phyloP scores from a whole-genome alignment of 2,329 filamentous ascomycete species.

The Colletotrichum falcatum region DNA sequence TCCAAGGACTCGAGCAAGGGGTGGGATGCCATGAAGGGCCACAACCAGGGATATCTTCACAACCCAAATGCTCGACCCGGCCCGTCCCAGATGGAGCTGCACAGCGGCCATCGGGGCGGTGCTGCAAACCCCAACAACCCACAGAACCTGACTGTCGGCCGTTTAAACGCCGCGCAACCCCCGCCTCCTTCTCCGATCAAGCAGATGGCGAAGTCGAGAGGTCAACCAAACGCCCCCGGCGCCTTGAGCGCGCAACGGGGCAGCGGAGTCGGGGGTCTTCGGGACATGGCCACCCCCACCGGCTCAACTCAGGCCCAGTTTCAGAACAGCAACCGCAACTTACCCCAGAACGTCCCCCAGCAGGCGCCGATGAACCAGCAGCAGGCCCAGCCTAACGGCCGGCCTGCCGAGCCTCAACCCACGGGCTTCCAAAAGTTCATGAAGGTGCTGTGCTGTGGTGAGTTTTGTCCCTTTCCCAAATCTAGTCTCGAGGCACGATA shows the following conservation, averaged over 20 bases:
- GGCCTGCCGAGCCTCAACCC: slow-evolving; percentile 76
- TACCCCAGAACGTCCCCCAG: slow-evolving; percentile 73
- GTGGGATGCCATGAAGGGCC: slow-evolving; percentile 80
- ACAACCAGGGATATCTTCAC: slow-evolving; percentile 75
- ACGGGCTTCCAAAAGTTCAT: slow-evolving; percentile 92
- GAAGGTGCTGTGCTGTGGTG: slow-evolving; percentile 91
- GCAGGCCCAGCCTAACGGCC: slow-evolving; percentile 65
- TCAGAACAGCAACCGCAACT: slow-evolving; percentile 93
- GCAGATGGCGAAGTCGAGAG: slow-evolving; percentile 79
- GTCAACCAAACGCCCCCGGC: slow-evolving; percentile 82
- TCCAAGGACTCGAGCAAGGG: slow-evolving; percentile 86
- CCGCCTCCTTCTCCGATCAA: slow-evolving; percentile 88
- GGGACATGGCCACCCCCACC: slow-evolving; percentile 85
- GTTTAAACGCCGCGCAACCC: slow-evolving; percentile 95
- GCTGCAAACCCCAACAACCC: slow-evolving; percentile 73
- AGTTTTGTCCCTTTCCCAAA: slow-evolving; percentile 33
- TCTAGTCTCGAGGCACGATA: too few species aligned
- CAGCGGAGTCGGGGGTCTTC: slow-evolving; percentile 78
- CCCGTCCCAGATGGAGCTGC: slow-evolving; percentile 85
- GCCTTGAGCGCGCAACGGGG: slow-evolving; percentile 80
- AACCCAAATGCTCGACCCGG: slow-evolving; percentile 83
- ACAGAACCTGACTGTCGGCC: slow-evolving; percentile 79
- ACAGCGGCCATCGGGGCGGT: slow-evolving; percentile 76
- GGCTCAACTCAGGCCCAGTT: slow-evolving; percentile 96
- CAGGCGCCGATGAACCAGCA: slow-evolving; percentile 68